Evolutionary conservation across 495 filamentous ascomycete species (phyloP), one percentile per base, ranked within the genome.

Genomic region (Terfezia claveryi): DNA sequence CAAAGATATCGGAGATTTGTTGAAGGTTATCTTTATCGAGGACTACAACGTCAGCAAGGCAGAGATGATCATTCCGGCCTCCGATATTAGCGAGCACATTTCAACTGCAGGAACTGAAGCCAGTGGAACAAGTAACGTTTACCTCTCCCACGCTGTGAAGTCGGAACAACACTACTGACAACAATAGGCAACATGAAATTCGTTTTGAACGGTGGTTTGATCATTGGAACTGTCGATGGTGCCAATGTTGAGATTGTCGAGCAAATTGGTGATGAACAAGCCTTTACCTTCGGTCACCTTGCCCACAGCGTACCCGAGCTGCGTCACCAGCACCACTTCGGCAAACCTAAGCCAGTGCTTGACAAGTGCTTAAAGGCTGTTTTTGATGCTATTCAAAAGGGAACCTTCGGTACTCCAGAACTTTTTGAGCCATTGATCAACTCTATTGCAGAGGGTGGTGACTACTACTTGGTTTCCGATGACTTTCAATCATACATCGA

Each of bases 41-140:
- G 91, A 98, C 72, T 98, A 98, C 76, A 98, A 98, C 59, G 91
- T 98, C 62, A 93, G 86, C 77, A 96, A 96, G 72, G 92, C 91
- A 14, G 91, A 98, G 70, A 85, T 96, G 58, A 94, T 98, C 60
- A 77, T 79, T 53, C 91, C 91, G 8, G 91, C 91, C 10, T 93
- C 85, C 14, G 91, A 98, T 65, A 80, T 98, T 64, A 94, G 86
- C 68, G 91, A 98, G 72, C 91, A 98, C 66, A 98, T 98, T 68
- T 98, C 91, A 2, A 98, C 91, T 37, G 91, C 91, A 16, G 91
- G 91, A 32, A 98, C 91, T 2, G 91, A 98, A 54, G 78, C 74
- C 11, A 77, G 70, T 52, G 63, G 63, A 49, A 66, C 63, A 41
- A 63, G 60, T 58, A 54, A 54, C 10, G 23, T 51, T 23, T n/a